phyloP scores from a whole-genome alignment of 345 rosid genomes.

The Sapria himalayana region DNA sequence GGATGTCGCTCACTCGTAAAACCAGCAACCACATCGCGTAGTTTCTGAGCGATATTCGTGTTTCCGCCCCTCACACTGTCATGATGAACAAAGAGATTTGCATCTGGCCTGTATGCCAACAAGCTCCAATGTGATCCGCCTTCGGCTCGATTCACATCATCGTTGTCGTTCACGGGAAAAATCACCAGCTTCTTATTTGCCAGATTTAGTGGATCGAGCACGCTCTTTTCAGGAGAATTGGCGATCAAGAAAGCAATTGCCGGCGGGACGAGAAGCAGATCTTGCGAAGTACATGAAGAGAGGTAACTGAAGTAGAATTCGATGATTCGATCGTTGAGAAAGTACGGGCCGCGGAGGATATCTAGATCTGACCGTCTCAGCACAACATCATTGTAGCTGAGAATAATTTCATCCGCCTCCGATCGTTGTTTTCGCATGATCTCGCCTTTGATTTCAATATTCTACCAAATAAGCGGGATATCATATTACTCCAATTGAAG shows the following conservation, averaged over 20 bases:
- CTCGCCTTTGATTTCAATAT: too few species aligned
- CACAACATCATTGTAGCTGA: conserved; percentile 61
- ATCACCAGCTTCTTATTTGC: conserved; percentile 30
- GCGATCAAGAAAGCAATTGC: conserved; percentile 69
- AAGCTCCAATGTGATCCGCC: conserved; percentile 87
- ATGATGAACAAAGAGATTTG: conserved; percentile 50
- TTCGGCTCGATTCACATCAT: conserved; percentile 37
- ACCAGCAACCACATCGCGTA: conserved; percentile 21
- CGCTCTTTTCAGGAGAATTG: conserved; percentile 44
- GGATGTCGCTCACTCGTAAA: conserved; percentile 14
- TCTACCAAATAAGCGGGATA: too few species aligned
- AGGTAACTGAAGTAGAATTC: conserved; percentile 69
- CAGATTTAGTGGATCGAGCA: conserved; percentile 33
- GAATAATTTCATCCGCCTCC: conserved; percentile 47
- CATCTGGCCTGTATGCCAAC: conserved; percentile 31
- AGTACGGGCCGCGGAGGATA: conserved; percentile 33
- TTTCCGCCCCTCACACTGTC: conserved; percentile 38
- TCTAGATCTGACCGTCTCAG: conserved; percentile 59
- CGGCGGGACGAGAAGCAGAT: conserved; percentile 47
- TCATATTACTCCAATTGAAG: too few species aligned
- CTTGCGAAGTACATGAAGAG: conserved; percentile 22
- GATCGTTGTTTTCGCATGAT: too few species aligned
- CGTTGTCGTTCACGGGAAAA: conserved; percentile 55
- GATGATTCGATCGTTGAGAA: conserved; percentile 51
- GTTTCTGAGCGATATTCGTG: conserved; percentile 16